Percentiles rank a stretch among this genome's conserved stretches.
Conservation (phyloP, 345 rosid species). For the Luvunga scandens region DNA sequence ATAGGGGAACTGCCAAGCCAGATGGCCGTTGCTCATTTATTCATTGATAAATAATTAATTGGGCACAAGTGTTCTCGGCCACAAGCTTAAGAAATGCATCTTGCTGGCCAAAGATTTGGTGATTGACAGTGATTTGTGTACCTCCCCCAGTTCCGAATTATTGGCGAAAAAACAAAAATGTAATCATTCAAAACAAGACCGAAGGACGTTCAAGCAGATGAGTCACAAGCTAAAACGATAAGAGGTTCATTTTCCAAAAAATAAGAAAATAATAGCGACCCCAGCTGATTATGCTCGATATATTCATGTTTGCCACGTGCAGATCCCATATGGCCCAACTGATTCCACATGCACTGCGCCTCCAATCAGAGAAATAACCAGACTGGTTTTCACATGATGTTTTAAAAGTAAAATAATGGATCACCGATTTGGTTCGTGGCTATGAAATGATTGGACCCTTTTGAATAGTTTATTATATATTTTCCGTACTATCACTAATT, state of each 20-base stretch:
- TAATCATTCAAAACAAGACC: neutral
- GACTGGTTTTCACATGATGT: neutral
- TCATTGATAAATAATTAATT: neutral
- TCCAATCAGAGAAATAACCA: neutral
- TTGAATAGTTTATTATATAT: too few species aligned
- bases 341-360: conserved; percentile 19
- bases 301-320: conserved; percentile 12
- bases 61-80: conserved; percentile 2
- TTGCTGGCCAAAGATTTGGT: neutral
- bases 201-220: neutral
- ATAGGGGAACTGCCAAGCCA: neutral
- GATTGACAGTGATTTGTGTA: neutral
- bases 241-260: too few species aligned
- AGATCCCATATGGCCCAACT: neutral
- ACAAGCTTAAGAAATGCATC: conserved; percentile 1
- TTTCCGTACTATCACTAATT: too few species aligned
- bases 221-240: neutral
- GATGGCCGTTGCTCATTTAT: neutral
- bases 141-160: neutral
- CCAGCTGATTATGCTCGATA: neutral
- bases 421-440: neutral
- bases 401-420: neutral
- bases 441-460: neutral
- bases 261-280: neutral
- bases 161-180: conserved; percentile 8